Evolutionary conservation across 331 rosid genomes (phyloP).

Genomic region (Malus hybrid): DNA sequence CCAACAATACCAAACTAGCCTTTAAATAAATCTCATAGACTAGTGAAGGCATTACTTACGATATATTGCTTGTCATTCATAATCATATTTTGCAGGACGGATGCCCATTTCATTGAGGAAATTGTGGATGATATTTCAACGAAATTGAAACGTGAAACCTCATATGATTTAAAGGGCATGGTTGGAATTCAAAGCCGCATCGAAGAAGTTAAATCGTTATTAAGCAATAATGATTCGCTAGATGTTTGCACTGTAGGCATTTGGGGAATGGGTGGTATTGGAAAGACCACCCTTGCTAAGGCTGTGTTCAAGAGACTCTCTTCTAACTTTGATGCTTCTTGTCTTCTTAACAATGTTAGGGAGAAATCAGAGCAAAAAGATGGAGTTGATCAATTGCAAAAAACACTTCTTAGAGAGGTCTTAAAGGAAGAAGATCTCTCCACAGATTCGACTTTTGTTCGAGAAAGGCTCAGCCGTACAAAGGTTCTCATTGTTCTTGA

Average conservation of each 20-base stretch:
- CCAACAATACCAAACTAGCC: too few relatives aligned
- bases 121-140: not conserved
- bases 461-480: not conserved
- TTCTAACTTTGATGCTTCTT: not conserved
- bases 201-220: too few relatives aligned
- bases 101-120: not conserved
- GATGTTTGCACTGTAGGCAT: too few relatives aligned
- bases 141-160: not conserved
- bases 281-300: too few relatives aligned
- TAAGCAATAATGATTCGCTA: too few relatives aligned
- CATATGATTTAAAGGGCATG: not conserved
- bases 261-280: too few relatives aligned
- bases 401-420: not conserved
- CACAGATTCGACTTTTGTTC: accelerated
- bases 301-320: too few relatives aligned
- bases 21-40: not conserved
- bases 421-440: not conserved
- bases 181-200: not conserved
- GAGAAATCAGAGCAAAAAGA: not conserved
- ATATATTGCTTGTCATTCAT: not conserved
- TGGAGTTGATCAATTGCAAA: not conserved
- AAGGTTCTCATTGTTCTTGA: not conserved
- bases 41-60: not conserved
- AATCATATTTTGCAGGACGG: constrained; percentile 3
- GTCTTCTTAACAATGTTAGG: not conserved